Conservation (phyloP, 1,284 basidiomycete species). For the Leccinum insolens region DNA sequence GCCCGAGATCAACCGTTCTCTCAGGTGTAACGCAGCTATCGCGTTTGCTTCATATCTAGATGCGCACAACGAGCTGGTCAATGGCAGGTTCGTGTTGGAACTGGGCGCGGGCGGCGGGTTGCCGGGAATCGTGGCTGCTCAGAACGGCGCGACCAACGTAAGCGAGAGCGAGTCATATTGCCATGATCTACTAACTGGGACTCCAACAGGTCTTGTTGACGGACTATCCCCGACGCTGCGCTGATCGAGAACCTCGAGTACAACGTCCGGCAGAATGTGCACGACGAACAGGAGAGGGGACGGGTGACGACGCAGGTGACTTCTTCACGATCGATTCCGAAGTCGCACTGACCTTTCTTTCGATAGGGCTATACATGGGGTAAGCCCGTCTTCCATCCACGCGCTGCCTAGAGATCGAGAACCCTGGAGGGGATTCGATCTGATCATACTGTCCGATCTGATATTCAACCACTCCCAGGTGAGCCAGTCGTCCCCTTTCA, state of each 20-base stretch:
- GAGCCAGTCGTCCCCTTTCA: slow-evolving; percentile 8
- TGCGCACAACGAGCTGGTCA: slow-evolving; percentile 48
- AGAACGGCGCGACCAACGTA: slow-evolving; percentile 68
- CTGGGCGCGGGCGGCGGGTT: slow-evolving; percentile 93
- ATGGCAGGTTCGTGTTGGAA: slow-evolving; percentile 68
- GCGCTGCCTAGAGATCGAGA: slow-evolving; percentile 32
- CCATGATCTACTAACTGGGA: neutral
- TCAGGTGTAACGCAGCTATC: slow-evolving; percentile 85
- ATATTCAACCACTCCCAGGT: slow-evolving; percentile 89
- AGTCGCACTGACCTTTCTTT: neutral
- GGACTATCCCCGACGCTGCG: slow-evolving; percentile 84
- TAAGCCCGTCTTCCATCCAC: slow-evolving; percentile 58
- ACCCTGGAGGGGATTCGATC: slow-evolving; percentile 56
- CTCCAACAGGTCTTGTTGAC: slow-evolving; percentile 73
- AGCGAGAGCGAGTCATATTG: slow-evolving; percentile 19
- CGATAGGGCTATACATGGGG: slow-evolving; percentile 92
- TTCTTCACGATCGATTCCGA: slow-evolving; percentile 9
- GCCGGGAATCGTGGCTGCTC: slow-evolving; percentile 75
- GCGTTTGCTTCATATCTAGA: slow-evolving; percentile 79
- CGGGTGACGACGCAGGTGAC: slow-evolving; percentile 55
- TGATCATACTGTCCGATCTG: slow-evolving; percentile 91
- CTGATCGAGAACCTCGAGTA: slow-evolving; percentile 79
- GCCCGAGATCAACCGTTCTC: neutral
- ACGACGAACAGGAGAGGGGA: slow-evolving; percentile 24
- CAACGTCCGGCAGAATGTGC: slow-evolving; percentile 71